These are phyloP conservation scores for Cordyceps cicadae DNA, from an alignment of 2,329 filamentous ascomycete species.

Conservation along the genomic window DNA sequence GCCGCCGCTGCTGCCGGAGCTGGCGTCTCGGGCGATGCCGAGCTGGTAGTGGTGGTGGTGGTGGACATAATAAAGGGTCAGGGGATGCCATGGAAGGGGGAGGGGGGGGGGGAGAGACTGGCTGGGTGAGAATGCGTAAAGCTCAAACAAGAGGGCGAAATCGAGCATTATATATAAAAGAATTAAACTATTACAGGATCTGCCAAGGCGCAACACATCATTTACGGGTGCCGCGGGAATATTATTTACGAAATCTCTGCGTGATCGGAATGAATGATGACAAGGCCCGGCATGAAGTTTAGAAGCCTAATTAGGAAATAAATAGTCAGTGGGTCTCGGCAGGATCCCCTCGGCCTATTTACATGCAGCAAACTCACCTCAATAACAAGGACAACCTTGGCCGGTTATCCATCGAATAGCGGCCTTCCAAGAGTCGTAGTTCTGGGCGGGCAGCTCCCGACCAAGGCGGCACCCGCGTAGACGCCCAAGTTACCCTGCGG, in stretches of 20 bases:
- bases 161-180: not conserved
- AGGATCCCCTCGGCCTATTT: not conserved
- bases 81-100: not conserved
- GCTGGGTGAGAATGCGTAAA: too few species aligned
- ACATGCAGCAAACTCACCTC: not conserved
- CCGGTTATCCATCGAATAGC: too few species aligned
- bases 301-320: conserved; percentile 10
- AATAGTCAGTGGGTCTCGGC: not conserved
- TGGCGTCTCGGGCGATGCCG: not conserved
- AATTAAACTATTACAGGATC: not conserved
- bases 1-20: not conserved
- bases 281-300: not conserved
- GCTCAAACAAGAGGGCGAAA: not conserved
- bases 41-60: not conserved
- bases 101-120: too few species aligned
- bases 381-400: too few species aligned
- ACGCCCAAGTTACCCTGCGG: too few species aligned
- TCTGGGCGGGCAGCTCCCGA: too few species aligned
- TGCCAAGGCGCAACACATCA: not conserved
- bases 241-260: not conserved
- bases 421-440: not conserved
- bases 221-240: not conserved
- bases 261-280: not conserved
- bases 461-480: too few species aligned
- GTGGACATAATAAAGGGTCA: not conserved